Conservation (phyloP, 192 early-diverging fungal genomes). For the Backusella tuberculispora region DNA sequence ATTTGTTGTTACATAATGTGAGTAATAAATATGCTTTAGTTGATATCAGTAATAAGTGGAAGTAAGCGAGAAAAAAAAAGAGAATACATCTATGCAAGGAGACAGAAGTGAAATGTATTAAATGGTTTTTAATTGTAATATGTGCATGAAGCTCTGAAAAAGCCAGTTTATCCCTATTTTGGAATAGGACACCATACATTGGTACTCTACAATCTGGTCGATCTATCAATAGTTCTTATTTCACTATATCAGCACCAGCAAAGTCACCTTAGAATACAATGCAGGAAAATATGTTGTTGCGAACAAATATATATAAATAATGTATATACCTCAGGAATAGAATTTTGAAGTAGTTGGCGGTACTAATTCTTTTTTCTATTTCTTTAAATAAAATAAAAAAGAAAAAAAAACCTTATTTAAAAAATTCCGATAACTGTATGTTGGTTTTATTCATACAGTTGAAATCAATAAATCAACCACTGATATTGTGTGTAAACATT, state of each 20-base stretch:
- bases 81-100: background rate
- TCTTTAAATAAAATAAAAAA: too few relatives aligned
- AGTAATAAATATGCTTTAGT: conserved; percentile 70
- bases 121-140: too few relatives aligned
- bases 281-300: too few relatives aligned
- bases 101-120: background rate
- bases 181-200: conserved; percentile 83
- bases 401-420: too few relatives aligned
- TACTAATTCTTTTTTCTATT: too few relatives aligned
- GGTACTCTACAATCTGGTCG: conserved; percentile 63
- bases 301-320: background rate
- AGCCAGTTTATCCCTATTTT: conserved; percentile 76
- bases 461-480: too few relatives aligned
- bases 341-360: too few relatives aligned
- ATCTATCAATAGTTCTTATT: background rate
- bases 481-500: too few relatives aligned
- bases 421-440: too few relatives aligned
- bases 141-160: conserved; percentile 41
- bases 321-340: background rate
- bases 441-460: too few relatives aligned
- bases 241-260: conserved; percentile 8
- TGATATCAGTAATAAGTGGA: conserved; percentile 70
- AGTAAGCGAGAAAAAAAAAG: conserved; percentile 45
- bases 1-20: conserved; percentile 57
- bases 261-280: background rate